Evolutionary conservation across 139 green algal genomes (phyloP).

Genomic region (Chlamydomonas sphaeroides): DNA sequence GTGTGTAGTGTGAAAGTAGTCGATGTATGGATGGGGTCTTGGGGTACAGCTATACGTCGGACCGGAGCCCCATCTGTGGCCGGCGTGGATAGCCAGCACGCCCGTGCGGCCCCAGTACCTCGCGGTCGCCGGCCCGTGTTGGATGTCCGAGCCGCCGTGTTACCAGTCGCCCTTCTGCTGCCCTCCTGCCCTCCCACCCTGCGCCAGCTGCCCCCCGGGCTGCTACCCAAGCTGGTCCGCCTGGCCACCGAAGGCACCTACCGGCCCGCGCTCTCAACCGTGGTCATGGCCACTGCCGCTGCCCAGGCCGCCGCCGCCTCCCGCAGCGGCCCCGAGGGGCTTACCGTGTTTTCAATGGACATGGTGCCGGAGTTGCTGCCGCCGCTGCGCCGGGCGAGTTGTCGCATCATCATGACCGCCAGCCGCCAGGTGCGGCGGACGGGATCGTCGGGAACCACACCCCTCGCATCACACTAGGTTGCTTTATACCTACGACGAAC

Average conservation of each 20-base stretch:
- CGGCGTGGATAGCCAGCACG: not conserved
- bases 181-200: not conserved
- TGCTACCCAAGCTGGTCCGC: conserved; percentile 18
- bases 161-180: not conserved
- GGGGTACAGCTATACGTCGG: too few relatives aligned
- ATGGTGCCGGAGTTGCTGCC: conserved; percentile 24
- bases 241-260: conserved; percentile 16
- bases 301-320: not conserved
- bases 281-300: not conserved
- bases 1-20: too few relatives aligned
- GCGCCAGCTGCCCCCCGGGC: conserved; percentile 7
- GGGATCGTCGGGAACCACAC: too few relatives aligned
- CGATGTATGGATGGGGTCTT: too few relatives aligned
- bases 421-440: conserved; percentile 1
- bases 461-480: too few relatives aligned
- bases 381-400: not conserved
- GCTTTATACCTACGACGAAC: too few relatives aligned
- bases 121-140: not conserved
- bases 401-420: conserved; percentile 44
- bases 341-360: not conserved
- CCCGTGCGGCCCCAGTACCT: too few relatives aligned
- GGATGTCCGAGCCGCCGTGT: not conserved
- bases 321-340: not conserved
- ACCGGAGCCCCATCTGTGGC: too few relatives aligned
- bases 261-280: not conserved